Percentiles rank a stretch among this genome's conserved stretches.
Evolutionary conservation across 1,284 basidiomycete species (phyloP).

Genomic region (Leccinum variabile): DNA sequence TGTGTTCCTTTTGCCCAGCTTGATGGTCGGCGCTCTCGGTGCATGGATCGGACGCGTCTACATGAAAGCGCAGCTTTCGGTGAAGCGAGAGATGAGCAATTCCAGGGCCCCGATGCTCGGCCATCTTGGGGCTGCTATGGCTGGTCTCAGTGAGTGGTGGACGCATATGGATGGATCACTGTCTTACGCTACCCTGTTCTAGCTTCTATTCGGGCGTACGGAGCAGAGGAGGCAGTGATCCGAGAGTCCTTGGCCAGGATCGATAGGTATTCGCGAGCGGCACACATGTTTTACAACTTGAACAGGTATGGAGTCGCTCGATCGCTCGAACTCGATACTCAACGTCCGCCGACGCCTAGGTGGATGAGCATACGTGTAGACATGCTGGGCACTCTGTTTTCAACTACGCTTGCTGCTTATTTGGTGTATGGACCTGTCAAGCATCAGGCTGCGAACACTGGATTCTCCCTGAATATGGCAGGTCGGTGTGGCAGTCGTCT

Average conservation of each 20-base stretch:
- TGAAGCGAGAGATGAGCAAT: slow-evolving; percentile 48
- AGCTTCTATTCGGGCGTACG: slow-evolving; percentile 5
- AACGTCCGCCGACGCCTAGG: slow-evolving; percentile 24
- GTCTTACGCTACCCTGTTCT: not conserved
- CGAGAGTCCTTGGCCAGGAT: slow-evolving; percentile 2
- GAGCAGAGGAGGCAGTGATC: not conserved
- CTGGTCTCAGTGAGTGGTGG: slow-evolving; percentile 59
- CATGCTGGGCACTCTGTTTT: slow-evolving; percentile 28
- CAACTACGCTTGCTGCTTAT: not conserved
- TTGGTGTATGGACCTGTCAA: not conserved
- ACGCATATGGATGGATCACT: accelerated
- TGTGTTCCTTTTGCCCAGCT: no score
- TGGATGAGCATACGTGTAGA: slow-evolving; percentile 60
- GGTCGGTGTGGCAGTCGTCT: slow-evolving; percentile 25
- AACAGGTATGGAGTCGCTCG: slow-evolving; percentile 38
- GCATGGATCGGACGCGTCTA: no score
- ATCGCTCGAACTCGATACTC: not conserved
- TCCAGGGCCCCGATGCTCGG: slow-evolving; percentile 45
- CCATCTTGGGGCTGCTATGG: slow-evolving; percentile 36
- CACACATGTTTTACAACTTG: slow-evolving; percentile 53
- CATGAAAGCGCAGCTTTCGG: no score
- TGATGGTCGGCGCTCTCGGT: no score
- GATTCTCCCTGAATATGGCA: slow-evolving; percentile 48
- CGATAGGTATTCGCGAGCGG: slow-evolving; percentile 31
- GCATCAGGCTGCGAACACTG: slow-evolving; percentile 4